These are phyloP conservation scores for Botryococcus braunii DNA, from an alignment of 163 green algal genomes.

Conservation along the genomic window DNA sequence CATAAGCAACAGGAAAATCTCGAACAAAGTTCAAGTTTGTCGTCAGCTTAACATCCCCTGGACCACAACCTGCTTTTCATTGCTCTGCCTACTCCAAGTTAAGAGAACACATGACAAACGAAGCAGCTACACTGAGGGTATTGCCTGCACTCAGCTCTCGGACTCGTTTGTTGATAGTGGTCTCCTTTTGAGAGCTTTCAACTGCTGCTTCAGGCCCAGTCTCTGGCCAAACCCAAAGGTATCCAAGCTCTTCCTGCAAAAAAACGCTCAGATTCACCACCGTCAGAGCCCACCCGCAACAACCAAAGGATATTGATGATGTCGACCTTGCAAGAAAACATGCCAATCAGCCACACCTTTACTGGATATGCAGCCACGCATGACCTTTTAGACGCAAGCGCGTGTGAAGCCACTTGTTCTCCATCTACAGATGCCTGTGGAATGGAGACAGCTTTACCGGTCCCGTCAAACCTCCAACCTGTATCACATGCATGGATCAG, in stretches of 20 bases:
- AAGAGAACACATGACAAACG: background rate
- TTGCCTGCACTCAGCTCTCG: constrained; percentile 8
- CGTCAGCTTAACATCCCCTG: constrained; percentile 10
- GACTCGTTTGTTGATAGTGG: constrained; percentile 14
- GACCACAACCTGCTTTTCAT: background rate
- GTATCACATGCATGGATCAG: too few species aligned
- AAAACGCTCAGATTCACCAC: background rate
- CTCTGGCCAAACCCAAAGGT: constrained; percentile 40
- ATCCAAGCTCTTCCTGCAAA: constrained; percentile 5
- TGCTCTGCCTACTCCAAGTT: background rate
- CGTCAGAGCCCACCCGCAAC: background rate
- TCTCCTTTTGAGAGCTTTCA: constrained; percentile 7
- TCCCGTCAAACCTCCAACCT: constrained; percentile 45
- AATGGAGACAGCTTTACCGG: constrained; percentile 39
- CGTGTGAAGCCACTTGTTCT: constrained; percentile 10
- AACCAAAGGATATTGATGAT: too few species aligned
- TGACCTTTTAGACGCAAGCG: constrained; percentile 26
- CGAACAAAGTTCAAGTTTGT: constrained; percentile 21
- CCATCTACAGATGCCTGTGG: constrained; percentile 33
- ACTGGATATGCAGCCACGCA: constrained; percentile 29
- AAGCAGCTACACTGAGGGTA: background rate
- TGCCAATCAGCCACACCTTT: constrained; percentile 8
- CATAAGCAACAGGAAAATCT: constrained; percentile 42
- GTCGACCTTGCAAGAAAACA: too few species aligned
- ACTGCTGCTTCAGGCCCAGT: constrained; percentile 8